Evolutionary conservation across 805 yeast species (phyloP), one percentile per base, ranked within the genome.

Genomic region (Torulaspora delbrueckii): DNA sequence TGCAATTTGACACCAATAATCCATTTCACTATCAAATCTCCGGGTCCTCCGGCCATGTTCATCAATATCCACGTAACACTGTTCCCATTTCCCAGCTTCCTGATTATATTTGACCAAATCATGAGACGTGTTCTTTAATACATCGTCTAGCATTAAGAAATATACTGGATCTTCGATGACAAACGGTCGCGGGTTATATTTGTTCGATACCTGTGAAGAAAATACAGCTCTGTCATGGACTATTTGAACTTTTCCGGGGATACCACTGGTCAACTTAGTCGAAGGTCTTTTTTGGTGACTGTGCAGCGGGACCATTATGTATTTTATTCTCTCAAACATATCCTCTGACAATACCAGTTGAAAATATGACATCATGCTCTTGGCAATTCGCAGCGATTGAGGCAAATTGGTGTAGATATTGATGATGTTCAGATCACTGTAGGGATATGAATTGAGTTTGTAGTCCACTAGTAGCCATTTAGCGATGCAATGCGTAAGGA

Each of bases 391-490:
- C n/a, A 60, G 32, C 8, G 58, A 45, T 24, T 56, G 59, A 8
- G 50, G 54, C 13, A 61, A 47, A 50, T 63, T 59, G 3, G 66
- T 60, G 43, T 54, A 61, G 8, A 62, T 42, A 22, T 53, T 52
- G 13, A 60, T 51, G 22, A 63, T 51, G 43, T 63, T 74, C 38
- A 91, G 68, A 58, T 86, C 89, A 34, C 75, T 72, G 57, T 82
- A 81, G 0, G 90, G 91, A 55, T 79, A 84, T 34, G 76, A 68
- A 51, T 82, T 81, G 54, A 81, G 67, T 62, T 81, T 80, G 60
- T 83, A 85, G 60, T 85, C 82, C 7, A 80, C 82, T 44, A 87
- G 66, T 14, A 90, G 67, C 65, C 87, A 85, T 44, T 90, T 70
- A 0, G 96, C 96, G 46, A 91, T 68, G 36, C 62, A 55, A 19